Conservation (phyloP, 345 rosid genomes). For the Eucalyptus erythrocorys region DNA sequence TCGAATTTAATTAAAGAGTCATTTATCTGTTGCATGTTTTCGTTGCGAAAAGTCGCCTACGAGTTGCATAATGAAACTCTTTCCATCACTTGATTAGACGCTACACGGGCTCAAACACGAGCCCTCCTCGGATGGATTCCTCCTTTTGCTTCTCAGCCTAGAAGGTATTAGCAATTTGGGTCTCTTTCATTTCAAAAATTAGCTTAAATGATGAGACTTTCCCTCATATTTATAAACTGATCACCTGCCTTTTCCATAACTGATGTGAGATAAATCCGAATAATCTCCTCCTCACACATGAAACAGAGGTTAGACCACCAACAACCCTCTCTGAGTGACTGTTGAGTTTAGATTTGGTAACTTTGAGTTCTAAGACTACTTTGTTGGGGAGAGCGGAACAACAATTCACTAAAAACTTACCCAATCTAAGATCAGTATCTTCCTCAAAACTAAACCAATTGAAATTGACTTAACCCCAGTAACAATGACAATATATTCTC, state of each 20-base stretch:
- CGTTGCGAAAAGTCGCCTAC: fast-evolving
- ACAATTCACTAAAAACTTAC: background rate
- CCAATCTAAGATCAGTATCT: background rate
- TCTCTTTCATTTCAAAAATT: too few relatives aligned
- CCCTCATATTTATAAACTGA: too few relatives aligned
- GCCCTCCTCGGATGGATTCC: too few relatives aligned
- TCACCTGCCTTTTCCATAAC: fast-evolving
- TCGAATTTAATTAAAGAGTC: too few relatives aligned
- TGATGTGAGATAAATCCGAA: fast-evolving
- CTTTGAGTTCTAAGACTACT: background rate
- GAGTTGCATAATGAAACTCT: too few relatives aligned
- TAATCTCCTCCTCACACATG: background rate
- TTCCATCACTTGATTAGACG: too few relatives aligned
- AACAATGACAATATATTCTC: background rate
- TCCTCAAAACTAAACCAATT: background rate
- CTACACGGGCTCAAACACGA: too few relatives aligned
- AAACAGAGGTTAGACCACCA: background rate
- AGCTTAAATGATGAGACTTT: fast-evolving
- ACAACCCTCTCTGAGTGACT: background rate
- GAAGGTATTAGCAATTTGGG: too few relatives aligned
- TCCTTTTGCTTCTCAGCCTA: too few relatives aligned
- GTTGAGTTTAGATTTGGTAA: background rate
- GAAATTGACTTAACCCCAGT: too few relatives aligned
- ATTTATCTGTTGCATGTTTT: too few relatives aligned
- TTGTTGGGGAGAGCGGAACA: background rate